Base-by-base conservation (phyloP, 345 rosid species). In the Gossypium mustelinum region DNA sequence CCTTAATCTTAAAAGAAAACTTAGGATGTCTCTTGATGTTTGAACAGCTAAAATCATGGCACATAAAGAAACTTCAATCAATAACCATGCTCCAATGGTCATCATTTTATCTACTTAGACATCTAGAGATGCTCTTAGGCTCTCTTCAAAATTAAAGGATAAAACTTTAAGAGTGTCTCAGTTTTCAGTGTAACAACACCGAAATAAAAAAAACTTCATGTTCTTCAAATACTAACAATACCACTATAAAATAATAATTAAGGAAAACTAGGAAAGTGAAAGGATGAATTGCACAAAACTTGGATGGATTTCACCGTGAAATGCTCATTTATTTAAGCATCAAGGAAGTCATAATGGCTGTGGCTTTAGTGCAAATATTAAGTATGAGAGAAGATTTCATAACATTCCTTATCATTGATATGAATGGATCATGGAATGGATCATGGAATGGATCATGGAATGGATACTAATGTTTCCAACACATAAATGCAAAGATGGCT, bases 401-500 rank as follows among this genome's bases (percentile, higher is more conserved):
- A 62, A 39, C 20, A 7, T 39, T 20, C 11, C 17, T 34, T 34
- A 63, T 63, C 48, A 18, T 8, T 39, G 48, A 63, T 17, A 64
- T 64, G 51, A n/a, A 9, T n/a, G 8, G 10, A 22, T 45, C n/a
- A 20, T 45, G 13, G 56, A 47, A 45, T 45, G 34, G 7, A 45
- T 7, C n/a, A n/a, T n/a, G n/a, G n/a, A n/a, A n/a, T n/a, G 8
- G 10, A 22, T 45, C n/a, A 20, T 45, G 13, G 56, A 47, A 45
- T 45, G 34, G 7, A 47, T 7, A 44, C 48, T 47, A 67, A 67
- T 67, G 55, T 47, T 66, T 24, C 55, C 34, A 66, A 66, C 54
- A 41, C 71, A 47, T 66, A 66, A 66, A 66, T 67, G 71, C 55
- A 22, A 67, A 47, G 71, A 45, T 67, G 55, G 29, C 56, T 45